A percentile compares a stretch with the other conserved stretches of the same genome.
Conservation (phyloP, 495 filamentous ascomycete genomes). For the Hypoxylon cercidicola region DNA sequence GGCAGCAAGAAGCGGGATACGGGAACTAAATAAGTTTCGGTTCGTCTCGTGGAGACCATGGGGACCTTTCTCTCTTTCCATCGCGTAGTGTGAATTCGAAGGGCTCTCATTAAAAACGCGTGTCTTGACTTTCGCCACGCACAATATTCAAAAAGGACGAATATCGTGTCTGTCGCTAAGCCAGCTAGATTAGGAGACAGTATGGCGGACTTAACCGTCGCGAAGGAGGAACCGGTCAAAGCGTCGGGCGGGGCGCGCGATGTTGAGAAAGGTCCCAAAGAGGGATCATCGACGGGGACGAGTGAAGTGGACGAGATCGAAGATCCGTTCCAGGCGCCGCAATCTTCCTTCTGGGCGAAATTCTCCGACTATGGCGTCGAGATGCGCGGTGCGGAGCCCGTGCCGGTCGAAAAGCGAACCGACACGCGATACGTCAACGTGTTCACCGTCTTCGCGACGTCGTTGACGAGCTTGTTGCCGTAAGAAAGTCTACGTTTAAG, state of each 20-base stretch:
- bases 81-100: not conserved
- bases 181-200: not conserved
- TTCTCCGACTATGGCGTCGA: slow-evolving; percentile 49
- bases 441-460: slow-evolving; percentile 59
- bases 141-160: not conserved
- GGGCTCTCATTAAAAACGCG: no score
- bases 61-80: not conserved
- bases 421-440: slow-evolving; percentile 61
- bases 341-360: slow-evolving; percentile 32
- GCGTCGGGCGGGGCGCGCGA: slow-evolving; percentile 11
- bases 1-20: slow-evolving; percentile 10
- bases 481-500: slow-evolving; percentile 42
- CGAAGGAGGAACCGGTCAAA: slow-evolving; percentile 14
- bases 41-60: not conserved
- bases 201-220: slow-evolving; percentile 18
- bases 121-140: no score
- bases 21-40: slow-evolving; percentile 10
- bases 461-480: slow-evolving; percentile 56
- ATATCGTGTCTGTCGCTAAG: not conserved
- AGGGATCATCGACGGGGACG: slow-evolving; percentile 9
- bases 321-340: slow-evolving; percentile 30
- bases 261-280: slow-evolving; percentile 30
- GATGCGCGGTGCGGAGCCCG: slow-evolving; percentile 63
- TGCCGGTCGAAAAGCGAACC: slow-evolving; percentile 63
- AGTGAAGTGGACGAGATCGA: slow-evolving; percentile 33